phyloP scores from a whole-genome alignment of 2,329 filamentous ascomycete genomes.

The Colletotrichum cereale region DNA sequence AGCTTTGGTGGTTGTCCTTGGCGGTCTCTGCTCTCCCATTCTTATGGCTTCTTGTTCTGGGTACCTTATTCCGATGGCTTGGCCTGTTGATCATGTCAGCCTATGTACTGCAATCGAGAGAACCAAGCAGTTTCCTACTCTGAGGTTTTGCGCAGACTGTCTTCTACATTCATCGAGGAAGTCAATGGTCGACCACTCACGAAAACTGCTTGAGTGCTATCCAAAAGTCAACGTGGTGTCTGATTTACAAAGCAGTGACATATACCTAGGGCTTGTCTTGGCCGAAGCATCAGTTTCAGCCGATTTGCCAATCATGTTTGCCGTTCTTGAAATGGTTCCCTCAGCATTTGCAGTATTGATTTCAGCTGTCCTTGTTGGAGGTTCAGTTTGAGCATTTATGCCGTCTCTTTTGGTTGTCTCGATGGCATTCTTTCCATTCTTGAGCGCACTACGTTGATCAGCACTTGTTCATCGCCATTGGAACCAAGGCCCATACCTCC shows the following conservation, averaged over 20 bases:
- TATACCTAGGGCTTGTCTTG: background rate
- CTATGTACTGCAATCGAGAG: background rate
- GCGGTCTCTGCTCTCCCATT: background rate
- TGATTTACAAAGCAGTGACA: background rate
- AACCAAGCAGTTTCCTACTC: background rate
- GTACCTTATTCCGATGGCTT: background rate
- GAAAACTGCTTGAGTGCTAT: background rate
- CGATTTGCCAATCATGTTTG: background rate
- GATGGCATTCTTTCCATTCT: conserved; percentile 6
- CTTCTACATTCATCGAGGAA: conserved; percentile 22
- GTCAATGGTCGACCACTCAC: background rate
- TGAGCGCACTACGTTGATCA: conserved; percentile 21
- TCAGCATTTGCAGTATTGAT: background rate
- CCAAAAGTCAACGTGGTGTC: background rate
- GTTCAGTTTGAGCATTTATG: too few species aligned
- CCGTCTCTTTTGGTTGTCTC: background rate
- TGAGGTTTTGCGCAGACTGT: background rate
- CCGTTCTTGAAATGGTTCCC: background rate
- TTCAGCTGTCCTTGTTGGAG: too few species aligned
- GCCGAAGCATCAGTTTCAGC: background rate
- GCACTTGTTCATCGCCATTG: background rate
- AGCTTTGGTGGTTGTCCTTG: background rate
- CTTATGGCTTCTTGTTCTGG: background rate
- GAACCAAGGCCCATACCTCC: conserved; percentile 5
- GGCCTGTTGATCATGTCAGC: conserved; percentile 3